These are phyloP conservation scores for Blepharisma stoltei DNA, from an alignment of 73 alveolate genomes.

Conservation along the genomic window DNA sequence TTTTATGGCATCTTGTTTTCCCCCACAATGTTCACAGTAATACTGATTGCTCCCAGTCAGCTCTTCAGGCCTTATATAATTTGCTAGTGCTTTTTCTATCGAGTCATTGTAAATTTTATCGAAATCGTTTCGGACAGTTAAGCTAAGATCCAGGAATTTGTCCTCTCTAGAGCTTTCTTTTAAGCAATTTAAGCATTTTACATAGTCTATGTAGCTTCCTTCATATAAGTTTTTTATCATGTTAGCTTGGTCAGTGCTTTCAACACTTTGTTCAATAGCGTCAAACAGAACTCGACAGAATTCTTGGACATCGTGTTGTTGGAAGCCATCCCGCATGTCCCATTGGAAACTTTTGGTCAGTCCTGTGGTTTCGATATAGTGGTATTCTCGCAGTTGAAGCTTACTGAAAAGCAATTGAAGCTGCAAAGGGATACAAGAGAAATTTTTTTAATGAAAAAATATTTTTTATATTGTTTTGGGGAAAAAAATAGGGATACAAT, in stretches of 20 bases:
- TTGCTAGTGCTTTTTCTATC: slow-evolving; percentile 84
- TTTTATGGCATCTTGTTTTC: slow-evolving; percentile 87
- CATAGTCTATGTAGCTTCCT: slow-evolving; percentile 68
- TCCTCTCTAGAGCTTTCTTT: slow-evolving; percentile 63
- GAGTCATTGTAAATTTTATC: slow-evolving; percentile 75
- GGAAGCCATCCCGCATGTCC: slow-evolving; percentile 44
- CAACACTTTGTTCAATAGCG: slow-evolving; percentile 83
- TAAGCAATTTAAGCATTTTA: slow-evolving; percentile 83
- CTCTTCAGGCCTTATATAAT: slow-evolving; percentile 78
- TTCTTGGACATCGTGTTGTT: slow-evolving; percentile 74
- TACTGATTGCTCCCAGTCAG: slow-evolving; percentile 83
- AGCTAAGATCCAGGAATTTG: slow-evolving; percentile 78
- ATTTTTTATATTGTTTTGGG: too few species aligned
- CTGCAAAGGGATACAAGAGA: slow-evolving; percentile 46
- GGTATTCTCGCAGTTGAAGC: slow-evolving; percentile 34
- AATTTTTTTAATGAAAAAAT: too few species aligned
- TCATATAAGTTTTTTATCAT: slow-evolving; percentile 48
- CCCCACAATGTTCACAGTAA: slow-evolving; percentile 79
- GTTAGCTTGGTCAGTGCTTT: slow-evolving; percentile 54
- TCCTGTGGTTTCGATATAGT: slow-evolving; percentile 33
- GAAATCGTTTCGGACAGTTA: slow-evolving; percentile 78
- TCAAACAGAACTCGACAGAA: slow-evolving; percentile 93
- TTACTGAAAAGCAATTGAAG: slow-evolving; percentile 61
- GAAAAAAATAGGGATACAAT: too few species aligned
- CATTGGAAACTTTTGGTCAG: slow-evolving; percentile 60